Base-by-base conservation (phyloP, 805 yeast species). In the Isabelozyma rhagii region DNA sequence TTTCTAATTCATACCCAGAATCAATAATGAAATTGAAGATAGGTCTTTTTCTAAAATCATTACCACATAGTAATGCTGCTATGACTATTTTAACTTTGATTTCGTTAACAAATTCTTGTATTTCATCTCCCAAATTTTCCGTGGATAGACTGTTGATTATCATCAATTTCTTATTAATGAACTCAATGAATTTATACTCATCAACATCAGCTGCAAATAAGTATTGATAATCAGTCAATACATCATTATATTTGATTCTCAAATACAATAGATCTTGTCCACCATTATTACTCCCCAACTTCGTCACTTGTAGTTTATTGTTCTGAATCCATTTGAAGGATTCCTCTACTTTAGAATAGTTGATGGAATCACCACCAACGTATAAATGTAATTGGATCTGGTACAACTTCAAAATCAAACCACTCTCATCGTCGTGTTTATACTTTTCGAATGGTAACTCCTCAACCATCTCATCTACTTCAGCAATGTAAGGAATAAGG, bases 41-140 rank as follows among this genome's bases (percentile, higher is more conserved):
- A 25, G 63, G 63, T 25, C 52, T 48, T 44, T 62, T 68, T 43
- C 75, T 58, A 49, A 66, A 71, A 51, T 72, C 76, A 31, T 66
- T 59, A 39, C 65, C 66, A 15, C 71, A 60, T 6, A 71, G 52
- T n/a, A 72, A 45, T 44, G 61, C 60, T 31, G 61, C 60, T 27
- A 68, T 64, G 43, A 71, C 51, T 18, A 69, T 62, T 51, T 73
- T 73, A 21, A 11, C 8, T 15, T 28, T 28, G 39, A 43, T 43
- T 38, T 73, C 68, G 50, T 66, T 68, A n/a, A 68, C 58, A 50
- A 68, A 57, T 14, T 68, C 72, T 25, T 64, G 53, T 9, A 61
- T 47, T 34, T 60, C 55, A 17, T 53, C 47, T 8, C 21, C 36
- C n/a, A 41, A 9, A 29, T 13, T 17, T 13, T 8, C 36, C 6